phyloP scores from a whole-genome alignment of 148 eudicot species.

The Diospyros lotus region DNA sequence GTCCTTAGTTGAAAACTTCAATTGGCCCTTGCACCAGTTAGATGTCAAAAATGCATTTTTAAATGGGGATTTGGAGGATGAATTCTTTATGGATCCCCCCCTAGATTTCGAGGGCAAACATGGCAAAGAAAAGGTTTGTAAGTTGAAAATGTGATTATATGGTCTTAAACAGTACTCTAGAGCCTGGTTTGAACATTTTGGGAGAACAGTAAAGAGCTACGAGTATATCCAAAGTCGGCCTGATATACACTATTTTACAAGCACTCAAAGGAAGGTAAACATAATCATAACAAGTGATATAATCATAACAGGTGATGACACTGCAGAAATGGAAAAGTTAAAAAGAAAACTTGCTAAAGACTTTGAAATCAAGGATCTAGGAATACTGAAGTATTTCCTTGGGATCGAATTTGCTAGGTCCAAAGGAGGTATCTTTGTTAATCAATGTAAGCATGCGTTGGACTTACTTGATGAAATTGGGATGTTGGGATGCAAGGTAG shows the following conservation, averaged over 20 bases:
- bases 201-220: neutral
- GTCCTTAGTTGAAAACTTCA: neutral
- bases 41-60: neutral
- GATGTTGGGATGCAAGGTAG: neutral
- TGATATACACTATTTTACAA: neutral
- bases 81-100: neutral
- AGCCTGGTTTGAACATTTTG: neutral
- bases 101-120: neutral
- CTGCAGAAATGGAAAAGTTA: neutral
- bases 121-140: neutral
- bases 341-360: neutral
- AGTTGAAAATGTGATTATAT: neutral
- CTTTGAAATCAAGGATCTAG: neutral
- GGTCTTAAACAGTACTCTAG: neutral
- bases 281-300: neutral
- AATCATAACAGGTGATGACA: neutral
- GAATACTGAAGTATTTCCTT: neutral
- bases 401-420: neutral
- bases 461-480: neutral
- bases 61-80: neutral
- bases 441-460: neutral
- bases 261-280: constrained; percentile 2
- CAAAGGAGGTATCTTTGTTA: neutral
- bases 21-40: neutral
- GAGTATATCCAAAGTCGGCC: neutral